Evolutionary conservation across 257 asterid genomes (phyloP), one percentile per base, ranked within the genome.

Genomic region (Primulina tabacum): DNA sequence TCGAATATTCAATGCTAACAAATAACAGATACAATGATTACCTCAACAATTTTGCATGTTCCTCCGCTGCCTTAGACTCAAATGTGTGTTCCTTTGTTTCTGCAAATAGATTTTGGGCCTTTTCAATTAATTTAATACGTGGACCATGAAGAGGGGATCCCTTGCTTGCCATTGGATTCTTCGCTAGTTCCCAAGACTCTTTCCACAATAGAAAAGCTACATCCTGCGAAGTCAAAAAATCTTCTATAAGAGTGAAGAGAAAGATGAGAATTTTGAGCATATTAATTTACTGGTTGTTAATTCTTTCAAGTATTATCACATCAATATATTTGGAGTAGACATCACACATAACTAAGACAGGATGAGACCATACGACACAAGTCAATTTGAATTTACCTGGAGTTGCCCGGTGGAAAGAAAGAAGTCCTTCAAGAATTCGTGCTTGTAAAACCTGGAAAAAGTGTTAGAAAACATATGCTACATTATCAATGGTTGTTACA

Each of bases 1-100:
- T 78, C 18, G 69, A 68, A 18, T 34, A 76, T 52, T 52, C 26
- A 67, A 62, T 33, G 68, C 59, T 56, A 58, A 58, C 10, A 69
- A 56, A 26, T 60, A 62, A 40, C 33, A 67, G 63, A 64, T 17
- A 70, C 4, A 60, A 67, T 28, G 14, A 67, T 50, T 73, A 93
- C 99, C 95, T 91, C 78, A 91, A 82, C 79, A 94, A 83, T 81
- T 91, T 91, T 63, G 97, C 96, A 75, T 94, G 99, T 76, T 94
- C 99, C 73, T 91, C 99, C n/a, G 97, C 97, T 73, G 96, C 99
- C 88, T 89, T 94, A 32, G 96, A 82, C 83, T 94, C 99, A 69
- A 91, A 94, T 55, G 75, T 62, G 70, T 89, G 87, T 76, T 94
- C 97, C 75, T 79, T 91, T 38, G 99, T 88, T 77, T 94, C 94